Percentiles rank a stretch among this genome's conserved stretches.
phyloP scores from a whole-genome alignment of 805 yeast genomes.

The Metschnikowia picachoensis region DNA sequence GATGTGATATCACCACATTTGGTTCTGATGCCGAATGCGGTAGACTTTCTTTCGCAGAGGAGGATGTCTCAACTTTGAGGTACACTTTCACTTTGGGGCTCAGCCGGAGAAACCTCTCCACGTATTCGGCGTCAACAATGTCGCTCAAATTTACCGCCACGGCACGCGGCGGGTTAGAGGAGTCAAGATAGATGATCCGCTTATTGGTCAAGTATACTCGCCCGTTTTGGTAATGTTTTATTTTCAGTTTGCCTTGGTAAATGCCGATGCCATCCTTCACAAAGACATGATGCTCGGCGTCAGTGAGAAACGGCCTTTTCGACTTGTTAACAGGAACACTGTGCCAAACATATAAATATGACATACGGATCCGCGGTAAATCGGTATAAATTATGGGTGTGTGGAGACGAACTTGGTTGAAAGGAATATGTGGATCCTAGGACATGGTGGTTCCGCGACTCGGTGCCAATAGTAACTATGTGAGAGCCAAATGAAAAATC shows the following conservation, averaged over 20 bases:
- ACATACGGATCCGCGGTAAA: slow-evolving; percentile 1
- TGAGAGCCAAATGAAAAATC: too few species aligned
- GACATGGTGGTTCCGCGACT: too few species aligned
- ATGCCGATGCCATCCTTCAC: slow-evolving; percentile 50
- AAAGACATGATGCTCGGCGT: slow-evolving; percentile 31
- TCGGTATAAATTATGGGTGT: too few species aligned
- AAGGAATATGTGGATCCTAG: too few species aligned
- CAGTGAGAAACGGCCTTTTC: slow-evolving; percentile 34
- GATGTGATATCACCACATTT: background rate
- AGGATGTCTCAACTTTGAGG: slow-evolving; percentile 9
- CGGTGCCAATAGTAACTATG: too few species aligned
- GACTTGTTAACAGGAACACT: slow-evolving; percentile 36
- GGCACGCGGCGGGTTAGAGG: slow-evolving; percentile 40
- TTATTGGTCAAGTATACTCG: slow-evolving; percentile 71
- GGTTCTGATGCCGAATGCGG: background rate
- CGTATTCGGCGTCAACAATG: slow-evolving; percentile 35
- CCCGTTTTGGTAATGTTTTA: slow-evolving; percentile 65
- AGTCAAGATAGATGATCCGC: slow-evolving; percentile 71
- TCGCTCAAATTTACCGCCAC: slow-evolving; percentile 44
- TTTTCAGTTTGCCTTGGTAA: slow-evolving; percentile 71
- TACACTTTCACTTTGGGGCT: slow-evolving; percentile 67
- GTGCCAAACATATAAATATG: slow-evolving; percentile 30
- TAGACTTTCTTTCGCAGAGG: background rate
- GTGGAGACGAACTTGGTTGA: too few species aligned
- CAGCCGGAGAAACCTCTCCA: slow-evolving; percentile 62